Base-by-base conservation (phyloP, 208 protist species). In the Crithidia bombi region DNA sequence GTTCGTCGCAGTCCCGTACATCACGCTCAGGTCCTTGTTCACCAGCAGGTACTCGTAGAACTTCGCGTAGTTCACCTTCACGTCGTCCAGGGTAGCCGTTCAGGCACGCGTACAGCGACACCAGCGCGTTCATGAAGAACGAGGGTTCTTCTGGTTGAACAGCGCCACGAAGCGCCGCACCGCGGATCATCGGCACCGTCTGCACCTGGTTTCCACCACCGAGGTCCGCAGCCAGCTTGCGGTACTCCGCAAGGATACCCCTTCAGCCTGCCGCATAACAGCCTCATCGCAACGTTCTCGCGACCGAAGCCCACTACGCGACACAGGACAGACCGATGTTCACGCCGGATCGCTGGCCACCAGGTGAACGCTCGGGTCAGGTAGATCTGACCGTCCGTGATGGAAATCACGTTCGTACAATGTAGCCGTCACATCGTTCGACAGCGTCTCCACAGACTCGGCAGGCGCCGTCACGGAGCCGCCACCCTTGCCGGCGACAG, bases 381-480 rank as follows among this genome's bases (percentile, higher is more conserved):
- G 81, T 97, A 98, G 62, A 98, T 98, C 82, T 97, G 95, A n/a
- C 95, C 95, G 75, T 98, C 95, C 23, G 95, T 98, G 76, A 98
- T 97, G 50, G 91, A 97, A 84, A 98, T 98, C 39, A 97, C 93
- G 82, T 98, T 98, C 56, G 93, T 98, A 95, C 92, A 65, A 98
- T 98, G 80, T 98, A 98, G 94, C 94, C 36, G 94, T 97, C 79
- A 98, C 94, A 68, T 98, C 94, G 72, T 96, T 96, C 55, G 92
- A 96, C 65, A 97, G 91, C 54, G 92, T 98, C 88, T 98, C 92
- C 66, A 98, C 92, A 49, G 97, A n/a, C n/a, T 86, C 72, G 95
- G 95, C 32, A 98, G n/a, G 83, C 46, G 93, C 92, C 21, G 95
- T 98, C 46, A 98, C 78, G 21, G 93, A 97, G 57, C 95, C 95